phyloP scores from a whole-genome alignment of 1,139 yeast species.

The Hansenula sp. region DNA sequence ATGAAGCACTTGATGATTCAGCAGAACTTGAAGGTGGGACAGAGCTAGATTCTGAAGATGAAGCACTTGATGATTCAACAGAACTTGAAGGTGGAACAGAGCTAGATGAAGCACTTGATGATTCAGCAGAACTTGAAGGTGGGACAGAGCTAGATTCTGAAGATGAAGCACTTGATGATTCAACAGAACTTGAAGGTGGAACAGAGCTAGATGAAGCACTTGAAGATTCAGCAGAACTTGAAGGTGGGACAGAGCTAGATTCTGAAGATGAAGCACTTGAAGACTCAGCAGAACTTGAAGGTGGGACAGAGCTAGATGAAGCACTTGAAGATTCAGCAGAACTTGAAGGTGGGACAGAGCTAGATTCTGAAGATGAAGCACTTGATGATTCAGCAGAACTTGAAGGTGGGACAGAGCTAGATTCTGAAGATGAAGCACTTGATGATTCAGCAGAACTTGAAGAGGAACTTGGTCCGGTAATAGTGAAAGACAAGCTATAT shows the following conservation, averaged over 20 bases:
- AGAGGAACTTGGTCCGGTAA: too few species aligned
- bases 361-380: background rate
- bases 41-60: background rate
- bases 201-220: background rate
- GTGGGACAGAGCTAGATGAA: background rate
- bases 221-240: background rate
- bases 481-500: too few species aligned
- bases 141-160: background rate
- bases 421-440: background rate
- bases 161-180: background rate
- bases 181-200: background rate
- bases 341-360: too few species aligned
- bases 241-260: background rate
- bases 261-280: background rate
- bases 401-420: background rate
- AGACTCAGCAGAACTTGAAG: background rate
- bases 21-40: background rate
- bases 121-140: background rate
- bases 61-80: background rate
- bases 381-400: background rate
- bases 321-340: background rate
- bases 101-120: background rate
- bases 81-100: background rate
- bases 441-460: constrained; percentile 24
- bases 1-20: background rate